Percentiles rank a stretch among this genome's conserved stretches.
Evolutionary conservation across 148 eudicot genomes (phyloP).

Genomic region (Silene conica): DNA sequence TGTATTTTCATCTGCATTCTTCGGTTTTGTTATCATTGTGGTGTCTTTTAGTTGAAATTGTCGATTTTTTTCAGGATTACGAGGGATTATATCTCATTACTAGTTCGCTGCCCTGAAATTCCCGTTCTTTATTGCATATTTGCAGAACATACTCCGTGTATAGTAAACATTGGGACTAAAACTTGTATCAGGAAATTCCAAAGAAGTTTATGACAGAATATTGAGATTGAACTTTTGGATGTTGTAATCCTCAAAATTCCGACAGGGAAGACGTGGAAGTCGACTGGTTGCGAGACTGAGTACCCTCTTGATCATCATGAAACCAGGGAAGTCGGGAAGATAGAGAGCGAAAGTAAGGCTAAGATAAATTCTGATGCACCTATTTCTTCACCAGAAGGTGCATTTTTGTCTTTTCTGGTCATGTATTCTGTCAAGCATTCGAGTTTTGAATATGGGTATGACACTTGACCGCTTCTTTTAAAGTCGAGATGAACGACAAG

Average conservation of each 20-base stretch:
- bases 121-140: too few species aligned
- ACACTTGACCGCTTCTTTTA: too few species aligned
- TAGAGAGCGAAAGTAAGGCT: neutral
- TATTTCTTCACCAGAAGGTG: neutral
- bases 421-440: too few species aligned
- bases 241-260: conserved; percentile 29
- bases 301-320: conserved; percentile 24
- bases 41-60: too few species aligned
- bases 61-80: too few species aligned
- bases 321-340: neutral
- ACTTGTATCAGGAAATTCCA: conserved; percentile 32
- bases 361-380: neutral
- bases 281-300: conserved; percentile 34
- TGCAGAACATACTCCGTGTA: too few species aligned
- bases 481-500: too few species aligned
- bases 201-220: conserved; percentile 22
- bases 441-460: too few species aligned
- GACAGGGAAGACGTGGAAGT: conserved; percentile 31
- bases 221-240: conserved; percentile 14
- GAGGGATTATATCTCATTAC: too few species aligned
- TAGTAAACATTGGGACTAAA: too few species aligned
- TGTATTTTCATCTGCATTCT: neutral
- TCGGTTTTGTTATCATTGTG: neutral
- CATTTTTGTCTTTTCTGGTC: neutral
- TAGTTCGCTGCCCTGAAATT: too few species aligned